phyloP scores from a whole-genome alignment of 768 basidiomycete species.

The Flagelloscypha sp. region DNA sequence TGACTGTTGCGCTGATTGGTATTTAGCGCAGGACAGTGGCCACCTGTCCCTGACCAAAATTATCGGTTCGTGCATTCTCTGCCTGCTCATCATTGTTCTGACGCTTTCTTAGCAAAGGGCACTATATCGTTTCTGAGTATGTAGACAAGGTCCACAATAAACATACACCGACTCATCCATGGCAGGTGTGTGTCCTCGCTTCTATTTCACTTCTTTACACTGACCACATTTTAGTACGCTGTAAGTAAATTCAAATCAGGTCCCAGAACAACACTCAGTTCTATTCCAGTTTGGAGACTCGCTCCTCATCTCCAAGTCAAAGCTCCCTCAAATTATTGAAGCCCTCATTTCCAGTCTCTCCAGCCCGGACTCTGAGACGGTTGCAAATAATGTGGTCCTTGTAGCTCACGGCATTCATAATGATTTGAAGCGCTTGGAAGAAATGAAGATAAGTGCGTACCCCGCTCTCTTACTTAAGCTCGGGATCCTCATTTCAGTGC shows the following conservation, averaged over 20 bases:
- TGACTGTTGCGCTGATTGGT: conserved; percentile 1
- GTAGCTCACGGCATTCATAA: conserved; percentile 53
- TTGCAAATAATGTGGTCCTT: conserved; percentile 61
- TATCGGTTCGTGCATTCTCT: conserved; percentile 47
- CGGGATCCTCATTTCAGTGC: neutral
- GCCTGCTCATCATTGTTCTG: conserved; percentile 7
- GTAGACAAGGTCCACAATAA: conserved; percentile 58
- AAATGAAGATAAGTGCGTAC: conserved; percentile 71
- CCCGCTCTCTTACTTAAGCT: conserved; percentile 1
- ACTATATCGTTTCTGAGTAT: conserved; percentile 67
- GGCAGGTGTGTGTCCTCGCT: conserved; percentile 49
- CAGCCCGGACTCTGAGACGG: conserved; percentile 70
- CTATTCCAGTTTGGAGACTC: conserved; percentile 65
- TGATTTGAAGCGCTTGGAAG: conserved; percentile 57
- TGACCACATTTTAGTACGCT: conserved; percentile 43
- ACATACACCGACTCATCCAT: conserved; percentile 54
- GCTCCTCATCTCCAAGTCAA: conserved; percentile 57
- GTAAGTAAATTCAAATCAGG: conserved; percentile 31
- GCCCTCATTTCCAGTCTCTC: conserved; percentile 67
- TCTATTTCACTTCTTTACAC: conserved; percentile 7
- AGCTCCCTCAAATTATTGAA: conserved; percentile 63
- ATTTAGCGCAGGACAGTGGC: conserved; percentile 61
- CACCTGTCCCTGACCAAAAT: conserved; percentile 65
- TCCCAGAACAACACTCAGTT: conserved; percentile 5
- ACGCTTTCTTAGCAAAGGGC: conserved; percentile 40